Base-by-base conservation (phyloP, 2,329 filamentous ascomycete genomes). In the Colletotrichum sp. region DNA sequence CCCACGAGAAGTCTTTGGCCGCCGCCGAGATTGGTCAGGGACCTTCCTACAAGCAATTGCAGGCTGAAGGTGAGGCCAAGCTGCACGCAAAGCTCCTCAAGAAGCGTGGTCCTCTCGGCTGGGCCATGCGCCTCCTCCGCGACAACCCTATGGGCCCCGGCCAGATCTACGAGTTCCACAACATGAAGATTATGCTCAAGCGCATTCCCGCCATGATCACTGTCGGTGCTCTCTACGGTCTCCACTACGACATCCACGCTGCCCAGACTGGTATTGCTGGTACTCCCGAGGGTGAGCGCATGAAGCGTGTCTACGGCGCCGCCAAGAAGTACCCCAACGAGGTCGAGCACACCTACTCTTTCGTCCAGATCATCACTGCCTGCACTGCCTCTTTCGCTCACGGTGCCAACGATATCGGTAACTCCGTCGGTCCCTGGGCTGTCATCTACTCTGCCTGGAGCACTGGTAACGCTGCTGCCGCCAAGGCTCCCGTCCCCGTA, bases 231-330 rank as follows among this genome's bases (percentile, higher is more conserved):
- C 90, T 96, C 68, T 96, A 96, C 82, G 95, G 95, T 83, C 83
- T 94, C 30, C 89, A 96, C 89, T 96, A 96, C 86, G 95, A 96
- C 80, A 96, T 96, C 81, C 94, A 96, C 88, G 89, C 91, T 65
- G 93, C 94, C 6, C 94, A 96, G 87, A 88, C 88, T 69, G 94
- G 94, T 82, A 89, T 95, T 60, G 82, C 88, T 15, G 94, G 94
- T 26, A 95, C 94, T 2, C 94, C 94, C 8, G 94, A 96, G 77
- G 94, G 94, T 75, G 86, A 86, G 44, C 93, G 94, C 77, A 95
- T 95, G 93, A 86, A 90, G 80, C 88, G 90, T 59, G 92, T 94
- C 74, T 95, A 95, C 83, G 87, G 87, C 36, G 83, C 89, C 70
- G 93, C 93, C 9, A 83, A 87, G 77, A 94, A 94, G 83, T 94